Conservation (phyloP, 345 rosid genomes). For the Hibiscus tridactylites region DNA sequence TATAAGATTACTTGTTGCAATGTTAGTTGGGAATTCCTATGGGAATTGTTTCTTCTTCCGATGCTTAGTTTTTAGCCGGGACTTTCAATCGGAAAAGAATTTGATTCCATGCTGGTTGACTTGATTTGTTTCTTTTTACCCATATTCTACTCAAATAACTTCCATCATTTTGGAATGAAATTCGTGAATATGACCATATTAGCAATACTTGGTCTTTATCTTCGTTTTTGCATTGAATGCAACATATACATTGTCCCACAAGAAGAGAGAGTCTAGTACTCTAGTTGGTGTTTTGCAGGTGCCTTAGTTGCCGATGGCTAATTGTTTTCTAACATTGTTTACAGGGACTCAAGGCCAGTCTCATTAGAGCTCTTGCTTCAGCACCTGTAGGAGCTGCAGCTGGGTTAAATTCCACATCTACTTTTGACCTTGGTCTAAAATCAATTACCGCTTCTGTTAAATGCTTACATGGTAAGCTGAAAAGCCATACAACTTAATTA, state of each 20-base stretch:
- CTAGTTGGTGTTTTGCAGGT: conserved; percentile 1
- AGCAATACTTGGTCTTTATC: background rate
- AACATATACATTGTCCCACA: background rate
- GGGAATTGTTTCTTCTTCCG: background rate
- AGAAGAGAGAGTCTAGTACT: background rate
- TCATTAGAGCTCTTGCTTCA: conserved; percentile 29
- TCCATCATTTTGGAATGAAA: background rate
- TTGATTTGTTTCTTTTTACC: too few species aligned
- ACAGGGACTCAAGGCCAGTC: conserved; percentile 39
- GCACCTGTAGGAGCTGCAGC: conserved; percentile 17
- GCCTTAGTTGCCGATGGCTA: background rate
- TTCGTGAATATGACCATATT: background rate
- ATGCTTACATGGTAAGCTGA: conserved; percentile 28
- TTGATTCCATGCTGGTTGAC: too few species aligned
- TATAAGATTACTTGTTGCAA: background rate
- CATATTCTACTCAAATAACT: background rate
- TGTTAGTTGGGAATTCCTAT: background rate
- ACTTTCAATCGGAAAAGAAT: background rate
- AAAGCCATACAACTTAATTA: conserved; percentile 9
- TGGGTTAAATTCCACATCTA: conserved; percentile 20
- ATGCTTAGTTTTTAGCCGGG: background rate
- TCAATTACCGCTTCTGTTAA: conserved; percentile 21
- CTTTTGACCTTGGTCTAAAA: conserved; percentile 13
- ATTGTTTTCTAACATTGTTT: conserved; percentile 8
- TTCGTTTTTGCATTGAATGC: background rate